Evolutionary conservation across 768 basidiomycete genomes (phyloP).

Genomic region (Rhodotorula sphaerocarpa): DNA sequence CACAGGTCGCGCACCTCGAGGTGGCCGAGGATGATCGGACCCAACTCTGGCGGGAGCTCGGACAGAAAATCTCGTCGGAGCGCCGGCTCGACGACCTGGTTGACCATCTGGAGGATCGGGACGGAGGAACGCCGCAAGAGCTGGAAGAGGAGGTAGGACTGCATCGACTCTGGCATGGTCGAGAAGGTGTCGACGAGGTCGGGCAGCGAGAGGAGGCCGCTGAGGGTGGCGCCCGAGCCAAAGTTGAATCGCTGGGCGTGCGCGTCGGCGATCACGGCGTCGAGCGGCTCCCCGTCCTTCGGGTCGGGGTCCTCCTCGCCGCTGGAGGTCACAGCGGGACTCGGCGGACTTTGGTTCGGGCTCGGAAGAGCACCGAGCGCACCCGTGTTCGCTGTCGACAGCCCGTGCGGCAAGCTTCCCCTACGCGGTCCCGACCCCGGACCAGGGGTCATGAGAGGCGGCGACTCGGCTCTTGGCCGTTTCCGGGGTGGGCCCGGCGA

Average conservation of each 20-base stretch:
- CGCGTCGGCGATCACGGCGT: neutral
- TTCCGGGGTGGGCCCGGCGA: slow-evolving; percentile 32
- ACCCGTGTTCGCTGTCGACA: neutral
- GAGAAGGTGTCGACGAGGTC: slow-evolving; percentile 72
- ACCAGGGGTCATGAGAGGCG: too few relatives aligned
- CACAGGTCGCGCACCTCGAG: slow-evolving; percentile 75
- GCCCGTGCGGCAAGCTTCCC: neutral
- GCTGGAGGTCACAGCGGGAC: slow-evolving; percentile 19
- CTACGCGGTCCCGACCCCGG: too few relatives aligned
- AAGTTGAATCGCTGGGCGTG: slow-evolving; percentile 17
- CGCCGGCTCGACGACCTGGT: slow-evolving; percentile 79
- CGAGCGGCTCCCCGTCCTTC: slow-evolving; percentile 1
- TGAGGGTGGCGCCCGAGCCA: slow-evolving; percentile 47
- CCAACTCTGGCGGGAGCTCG: slow-evolving; percentile 81
- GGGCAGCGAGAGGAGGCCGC: slow-evolving; percentile 78
- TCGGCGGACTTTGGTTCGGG: slow-evolving; percentile 29
- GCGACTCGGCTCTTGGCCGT: slow-evolving; percentile 14
- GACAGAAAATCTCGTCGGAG: slow-evolving; percentile 90
- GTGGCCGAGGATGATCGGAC: slow-evolving; percentile 75
- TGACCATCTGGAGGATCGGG: slow-evolving; percentile 78
- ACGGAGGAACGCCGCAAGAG: slow-evolving; percentile 84
- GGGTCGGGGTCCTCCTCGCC: slow-evolving; percentile 20
- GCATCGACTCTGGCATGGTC: slow-evolving; percentile 66
- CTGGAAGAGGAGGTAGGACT: slow-evolving; percentile 87
- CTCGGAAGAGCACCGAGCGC: slow-evolving; percentile 10